Base-by-base conservation (phyloP, 345 rosid species). In the Syzygium aromaticum region DNA sequence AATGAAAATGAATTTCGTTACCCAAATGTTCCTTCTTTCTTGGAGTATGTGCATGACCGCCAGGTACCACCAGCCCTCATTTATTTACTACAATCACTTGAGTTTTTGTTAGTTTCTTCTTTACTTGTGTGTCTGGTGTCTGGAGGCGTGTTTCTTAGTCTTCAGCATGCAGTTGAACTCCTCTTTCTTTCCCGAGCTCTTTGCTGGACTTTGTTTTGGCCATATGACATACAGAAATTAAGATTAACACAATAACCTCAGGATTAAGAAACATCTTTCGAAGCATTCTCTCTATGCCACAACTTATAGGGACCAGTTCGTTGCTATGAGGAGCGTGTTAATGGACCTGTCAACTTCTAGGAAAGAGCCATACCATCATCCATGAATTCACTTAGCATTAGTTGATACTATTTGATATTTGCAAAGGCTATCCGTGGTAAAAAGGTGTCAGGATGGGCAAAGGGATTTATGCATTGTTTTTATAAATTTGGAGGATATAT, bases 11-110 rank as follows among this genome's bases (percentile, higher is more conserved):
- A 28, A 64, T 93, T 87, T 84, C 91, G 89, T 52, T 96, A 95
- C 89, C 98, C 97, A 28, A 95, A 96, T 82, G 95, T 98, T 85
- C 97, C 99, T 86, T 93, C 98, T 25, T 96, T 91, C 93, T 90
- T 98, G 93, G 98, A 95, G 89, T 95, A 92, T 89, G 94, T 98
- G 89, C 97, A 92, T 90, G 96, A 96, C 88, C 98, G 98, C 43
- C 99, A 96, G 97, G 99, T 96, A 89, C 52, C 87, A 46, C 80
- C 83, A 61, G 38, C 43, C 54, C 27, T n/a, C 9, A 28, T 22
- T 46, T 23, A 10, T 85, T 14, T 13, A 30, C 52, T 40, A 19
- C 52, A 53, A 54, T 40, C 7, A 49, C 49, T 33, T 16, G 43
- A 57, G n/a, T 33, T 25, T 84, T 64, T 67, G 43, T 84, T 30